phyloP scores from a whole-genome alignment of 2,329 filamentous ascomycete genomes.

The Aspergillus tamarii region DNA sequence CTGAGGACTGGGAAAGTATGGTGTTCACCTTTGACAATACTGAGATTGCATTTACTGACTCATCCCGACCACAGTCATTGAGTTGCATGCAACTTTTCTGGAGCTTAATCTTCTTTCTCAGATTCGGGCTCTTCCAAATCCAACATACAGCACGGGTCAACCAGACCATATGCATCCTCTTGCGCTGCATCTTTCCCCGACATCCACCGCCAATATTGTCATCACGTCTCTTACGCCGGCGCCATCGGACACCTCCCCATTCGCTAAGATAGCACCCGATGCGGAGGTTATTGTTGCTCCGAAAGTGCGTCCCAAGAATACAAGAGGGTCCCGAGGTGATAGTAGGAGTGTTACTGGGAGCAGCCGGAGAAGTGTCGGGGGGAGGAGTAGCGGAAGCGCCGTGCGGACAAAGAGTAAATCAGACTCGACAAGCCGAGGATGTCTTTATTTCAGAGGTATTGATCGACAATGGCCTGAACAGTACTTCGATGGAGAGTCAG shows the following conservation, averaged over 20 bases:
- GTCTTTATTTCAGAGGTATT: slow-evolving; percentile 77
- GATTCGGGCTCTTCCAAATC: slow-evolving; percentile 91
- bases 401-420: slow-evolving; percentile 63
- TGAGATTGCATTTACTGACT: slow-evolving; percentile 12
- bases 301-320: slow-evolving; percentile 76
- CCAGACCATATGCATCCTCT: slow-evolving; percentile 71
- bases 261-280: slow-evolving; percentile 90
- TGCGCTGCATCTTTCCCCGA: slow-evolving; percentile 90
- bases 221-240: slow-evolving; percentile 81
- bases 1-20: slow-evolving; percentile 91
- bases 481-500: slow-evolving; percentile 74
- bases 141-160: slow-evolving; percentile 61
- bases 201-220: slow-evolving; percentile 89
- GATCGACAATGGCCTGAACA: slow-evolving; percentile 70
- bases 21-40: not conserved
- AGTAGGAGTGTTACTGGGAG: slow-evolving; percentile 79
- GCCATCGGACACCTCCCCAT: slow-evolving; percentile 68
- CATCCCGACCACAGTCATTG: slow-evolving; percentile 66
- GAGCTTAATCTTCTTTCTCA: slow-evolving; percentile 92
- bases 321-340: slow-evolving; percentile 67
- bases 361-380: slow-evolving; percentile 71
- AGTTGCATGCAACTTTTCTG: slow-evolving; percentile 92
- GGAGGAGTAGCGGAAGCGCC: slow-evolving; percentile 74
- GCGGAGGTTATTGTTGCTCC: slow-evolving; percentile 97
- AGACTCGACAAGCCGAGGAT: slow-evolving; percentile 60